Evolutionary conservation across 2,329 filamentous ascomycete genomes (phyloP).

Genomic region (Pestalotiopsis sp.): DNA sequence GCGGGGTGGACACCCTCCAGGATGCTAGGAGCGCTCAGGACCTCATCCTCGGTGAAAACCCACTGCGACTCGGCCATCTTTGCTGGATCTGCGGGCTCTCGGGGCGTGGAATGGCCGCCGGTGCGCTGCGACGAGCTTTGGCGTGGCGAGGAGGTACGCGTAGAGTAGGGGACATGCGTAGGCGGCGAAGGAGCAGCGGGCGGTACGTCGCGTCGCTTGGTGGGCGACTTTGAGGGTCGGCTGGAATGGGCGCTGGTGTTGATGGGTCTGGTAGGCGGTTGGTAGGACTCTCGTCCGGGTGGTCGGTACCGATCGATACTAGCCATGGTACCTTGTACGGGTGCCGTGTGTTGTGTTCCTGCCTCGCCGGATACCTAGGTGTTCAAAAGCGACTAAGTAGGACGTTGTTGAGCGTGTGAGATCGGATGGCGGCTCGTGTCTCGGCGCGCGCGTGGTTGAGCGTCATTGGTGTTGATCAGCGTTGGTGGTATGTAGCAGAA

Average conservation of each 20-base stretch:
- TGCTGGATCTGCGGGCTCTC: conserved; percentile 30
- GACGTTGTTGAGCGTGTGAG: background rate
- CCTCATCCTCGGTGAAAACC: conserved; percentile 85
- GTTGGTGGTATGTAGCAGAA: background rate
- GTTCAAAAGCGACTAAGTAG: background rate
- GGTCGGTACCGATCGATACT: conserved; percentile 64
- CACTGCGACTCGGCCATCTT: conserved; percentile 66
- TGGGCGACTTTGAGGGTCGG: conserved; percentile 52
- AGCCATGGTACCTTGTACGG: conserved; percentile 46
- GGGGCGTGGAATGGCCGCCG: conserved; percentile 44
- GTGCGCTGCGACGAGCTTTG: conserved; percentile 23
- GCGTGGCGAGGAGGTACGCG: conserved; percentile 55
- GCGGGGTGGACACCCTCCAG: conserved; percentile 77
- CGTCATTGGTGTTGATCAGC: background rate
- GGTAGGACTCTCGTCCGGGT: conserved; percentile 56
- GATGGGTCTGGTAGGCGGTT: conserved; percentile 44
- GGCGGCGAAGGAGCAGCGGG: conserved; percentile 66
- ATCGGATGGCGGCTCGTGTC: background rate
- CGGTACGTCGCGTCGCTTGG: conserved; percentile 57
- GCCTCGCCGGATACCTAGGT: background rate
- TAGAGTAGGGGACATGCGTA: conserved; percentile 40
- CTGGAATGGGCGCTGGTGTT: conserved; percentile 37
- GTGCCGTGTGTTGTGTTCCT: background rate
- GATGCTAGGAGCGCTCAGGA: conserved; percentile 81
- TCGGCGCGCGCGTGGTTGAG: background rate